Evolutionary conservation across 192 early-diverging fungal genomes (phyloP).

Genomic region (Backusella westeae): DNA sequence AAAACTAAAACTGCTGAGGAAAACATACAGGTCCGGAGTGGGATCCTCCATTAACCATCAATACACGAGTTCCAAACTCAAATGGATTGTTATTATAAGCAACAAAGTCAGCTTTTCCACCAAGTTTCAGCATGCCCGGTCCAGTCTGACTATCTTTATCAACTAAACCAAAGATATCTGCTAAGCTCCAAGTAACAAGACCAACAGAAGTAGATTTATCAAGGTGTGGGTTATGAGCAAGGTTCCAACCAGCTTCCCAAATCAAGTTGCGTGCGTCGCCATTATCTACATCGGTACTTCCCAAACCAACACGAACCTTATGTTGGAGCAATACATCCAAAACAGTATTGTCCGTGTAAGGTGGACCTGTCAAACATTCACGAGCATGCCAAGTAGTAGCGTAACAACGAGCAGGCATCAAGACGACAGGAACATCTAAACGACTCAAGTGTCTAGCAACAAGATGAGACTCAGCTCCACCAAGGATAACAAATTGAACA

Average conservation of each 20-base stretch:
- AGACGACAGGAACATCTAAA: constrained; percentile 59
- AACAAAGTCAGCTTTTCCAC: constrained; percentile 51
- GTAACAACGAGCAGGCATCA: constrained; percentile 62
- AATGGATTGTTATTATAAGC: constrained; percentile 68
- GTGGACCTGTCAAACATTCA: constrained; percentile 56
- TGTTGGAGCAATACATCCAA: constrained; percentile 50
- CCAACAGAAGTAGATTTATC: constrained; percentile 63
- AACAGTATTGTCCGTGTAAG: constrained; percentile 45
- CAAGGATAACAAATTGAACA: constrained; percentile 51
- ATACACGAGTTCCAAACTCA: constrained; percentile 58
- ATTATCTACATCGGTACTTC: constrained; percentile 49
- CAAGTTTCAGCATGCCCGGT: constrained; percentile 21
- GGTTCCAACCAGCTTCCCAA: constrained; percentile 69
- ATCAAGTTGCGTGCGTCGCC: constrained; percentile 61
- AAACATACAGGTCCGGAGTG: constrained; percentile 24
- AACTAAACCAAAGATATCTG: constrained; percentile 58
- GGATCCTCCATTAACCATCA: constrained; percentile 60
- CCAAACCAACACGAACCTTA: constrained; percentile 59
- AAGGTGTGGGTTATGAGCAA: constrained; percentile 35
- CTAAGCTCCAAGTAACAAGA: constrained; percentile 74
- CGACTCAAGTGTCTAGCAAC: constrained; percentile 56
- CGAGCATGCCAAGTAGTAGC: constrained; percentile 59
- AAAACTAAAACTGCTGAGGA: background rate
- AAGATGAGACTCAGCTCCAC: constrained; percentile 67
- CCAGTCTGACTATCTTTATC: constrained; percentile 3